Conservation (phyloP, 2,329 filamentous ascomycete species). For the Magnaporthiopsis rhizophila region DNA sequence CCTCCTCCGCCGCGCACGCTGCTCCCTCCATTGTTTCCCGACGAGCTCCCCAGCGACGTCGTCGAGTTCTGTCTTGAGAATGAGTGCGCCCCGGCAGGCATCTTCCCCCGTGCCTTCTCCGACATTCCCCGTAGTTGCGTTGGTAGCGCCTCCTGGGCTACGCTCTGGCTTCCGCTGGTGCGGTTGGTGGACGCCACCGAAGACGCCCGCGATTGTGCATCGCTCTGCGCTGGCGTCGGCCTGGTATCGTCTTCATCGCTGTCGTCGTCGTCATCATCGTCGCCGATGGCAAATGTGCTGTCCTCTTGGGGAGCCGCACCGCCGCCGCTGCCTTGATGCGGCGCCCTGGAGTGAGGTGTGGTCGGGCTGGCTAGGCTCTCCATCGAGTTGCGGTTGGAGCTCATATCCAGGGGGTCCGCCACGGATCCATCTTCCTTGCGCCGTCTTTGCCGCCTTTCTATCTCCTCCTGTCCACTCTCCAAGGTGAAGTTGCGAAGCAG, state of each 20-base stretch:
- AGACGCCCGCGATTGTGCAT: slow-evolving; percentile 55
- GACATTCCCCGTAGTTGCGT: slow-evolving; percentile 86
- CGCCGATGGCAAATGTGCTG: slow-evolving; percentile 79
- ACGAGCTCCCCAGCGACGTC: slow-evolving; percentile 65
- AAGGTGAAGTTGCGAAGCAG: slow-evolving; percentile 80
- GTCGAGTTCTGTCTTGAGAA: slow-evolving; percentile 90
- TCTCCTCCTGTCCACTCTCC: slow-evolving; percentile 85
- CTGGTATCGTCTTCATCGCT: slow-evolving; percentile 41
- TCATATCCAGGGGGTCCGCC: slow-evolving; percentile 39
- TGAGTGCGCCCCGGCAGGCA: slow-evolving; percentile 72
- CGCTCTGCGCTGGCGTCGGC: slow-evolving; percentile 52
- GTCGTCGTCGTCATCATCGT: slow-evolving; percentile 67
- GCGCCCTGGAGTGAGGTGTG: slow-evolving; percentile 47
- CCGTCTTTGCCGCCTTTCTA: slow-evolving; percentile 68
- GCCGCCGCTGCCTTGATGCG: slow-evolving; percentile 42
- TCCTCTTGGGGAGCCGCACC: slow-evolving; percentile 71
- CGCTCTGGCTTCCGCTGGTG: not conserved
- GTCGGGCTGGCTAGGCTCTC: slow-evolving; percentile 62
- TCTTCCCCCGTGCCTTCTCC: slow-evolving; percentile 92
- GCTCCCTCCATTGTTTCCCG: slow-evolving; percentile 19
- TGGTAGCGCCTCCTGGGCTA: slow-evolving; percentile 68
- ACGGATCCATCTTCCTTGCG: slow-evolving; percentile 54
- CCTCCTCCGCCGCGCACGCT: not conserved
- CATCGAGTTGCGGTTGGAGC: slow-evolving; percentile 51
- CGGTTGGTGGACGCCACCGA: slow-evolving; percentile 48